Evolutionary conservation across 805 yeast species (phyloP).

Genomic region (Ogataea nakhonphanomensis): DNA sequence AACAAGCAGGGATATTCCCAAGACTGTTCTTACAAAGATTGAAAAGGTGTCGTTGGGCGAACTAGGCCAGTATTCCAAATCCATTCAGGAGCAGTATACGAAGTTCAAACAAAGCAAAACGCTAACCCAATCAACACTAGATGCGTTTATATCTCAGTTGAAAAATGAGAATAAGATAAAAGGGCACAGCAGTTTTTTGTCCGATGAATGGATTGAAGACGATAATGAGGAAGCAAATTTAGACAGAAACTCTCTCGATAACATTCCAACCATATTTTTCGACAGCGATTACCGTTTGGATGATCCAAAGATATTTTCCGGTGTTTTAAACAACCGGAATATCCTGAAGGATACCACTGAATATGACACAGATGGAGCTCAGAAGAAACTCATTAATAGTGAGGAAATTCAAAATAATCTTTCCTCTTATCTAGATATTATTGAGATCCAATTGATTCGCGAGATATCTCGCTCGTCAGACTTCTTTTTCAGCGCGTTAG

Average conservation of each 20-base stretch:
- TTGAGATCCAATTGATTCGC: slow-evolving; percentile 73
- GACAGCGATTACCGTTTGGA: slow-evolving; percentile 72
- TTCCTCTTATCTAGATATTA: slow-evolving; percentile 78
- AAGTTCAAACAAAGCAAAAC: slow-evolving; percentile 41
- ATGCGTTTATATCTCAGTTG: slow-evolving; percentile 30
- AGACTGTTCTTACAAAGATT: slow-evolving; percentile 59
- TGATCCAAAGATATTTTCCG: slow-evolving; percentile 78
- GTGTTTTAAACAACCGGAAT: slow-evolving; percentile 62
- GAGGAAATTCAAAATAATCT: slow-evolving; percentile 69
- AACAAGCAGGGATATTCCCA: slow-evolving; percentile 80
- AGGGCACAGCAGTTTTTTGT: slow-evolving; percentile 10
- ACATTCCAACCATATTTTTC: slow-evolving; percentile 70
- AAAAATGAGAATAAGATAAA: slow-evolving; percentile 22
- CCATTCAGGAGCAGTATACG: slow-evolving; percentile 43
- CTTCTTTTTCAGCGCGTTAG: slow-evolving; percentile 80
- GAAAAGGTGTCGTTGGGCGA: slow-evolving; percentile 41
- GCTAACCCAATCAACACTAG: slow-evolving; percentile 42
- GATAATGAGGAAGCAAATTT: slow-evolving; percentile 25
- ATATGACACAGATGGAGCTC: slow-evolving; percentile 29
- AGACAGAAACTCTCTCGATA: slow-evolving; percentile 32
- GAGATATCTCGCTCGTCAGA: slow-evolving; percentile 84
- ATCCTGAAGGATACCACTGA: slow-evolving; percentile 32
- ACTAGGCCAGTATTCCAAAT: slow-evolving; percentile 42
- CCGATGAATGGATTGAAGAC: not conserved
- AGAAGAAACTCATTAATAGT: slow-evolving; percentile 45